These are phyloP conservation scores for Dunaliella salina DNA, from an alignment of 163 green algal species.

Conservation along the genomic window DNA sequence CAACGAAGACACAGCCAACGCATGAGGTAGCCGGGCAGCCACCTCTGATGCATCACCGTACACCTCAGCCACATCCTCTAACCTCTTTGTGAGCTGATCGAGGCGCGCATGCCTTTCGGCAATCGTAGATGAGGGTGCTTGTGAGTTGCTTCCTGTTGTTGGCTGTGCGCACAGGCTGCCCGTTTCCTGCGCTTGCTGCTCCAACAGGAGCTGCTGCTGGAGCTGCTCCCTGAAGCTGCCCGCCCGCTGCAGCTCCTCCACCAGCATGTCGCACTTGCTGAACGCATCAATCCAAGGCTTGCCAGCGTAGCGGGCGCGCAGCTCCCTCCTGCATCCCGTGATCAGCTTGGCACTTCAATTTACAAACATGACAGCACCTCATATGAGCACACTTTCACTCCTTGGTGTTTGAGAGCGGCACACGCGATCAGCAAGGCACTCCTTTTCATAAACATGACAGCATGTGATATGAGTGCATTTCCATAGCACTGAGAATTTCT, in stretches of 20 bases:
- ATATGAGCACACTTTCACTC: neutral
- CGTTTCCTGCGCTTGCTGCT: neutral
- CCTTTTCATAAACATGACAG: no score
- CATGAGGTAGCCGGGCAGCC: constrained; percentile 41
- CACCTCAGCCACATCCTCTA: neutral
- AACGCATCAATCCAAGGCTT: constrained; percentile 92
- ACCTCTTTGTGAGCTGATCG: neutral
- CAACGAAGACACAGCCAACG: constrained; percentile 66
- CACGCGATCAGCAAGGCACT: no score
- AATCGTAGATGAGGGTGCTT: neutral
- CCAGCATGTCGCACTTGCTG: constrained; percentile 86
- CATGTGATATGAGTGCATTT: no score
- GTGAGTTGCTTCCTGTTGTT: neutral
- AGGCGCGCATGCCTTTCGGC: neutral
- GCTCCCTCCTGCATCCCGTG: constrained; percentile 36
- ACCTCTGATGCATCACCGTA: constrained; percentile 34
- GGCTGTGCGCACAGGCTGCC: no score
- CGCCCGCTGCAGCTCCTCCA: constrained; percentile 45
- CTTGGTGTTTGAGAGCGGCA: no score
- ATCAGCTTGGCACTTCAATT: neutral
- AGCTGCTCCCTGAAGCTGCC: constrained; percentile 11
- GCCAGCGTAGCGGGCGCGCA: constrained; percentile 63
- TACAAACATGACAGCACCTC: neutral
- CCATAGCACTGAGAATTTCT: no score
- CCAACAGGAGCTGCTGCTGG: constrained; percentile 8